Evolutionary conservation across 169 alveolate genomes (phyloP).

Genomic region (Eimeria acervulina): DNA sequence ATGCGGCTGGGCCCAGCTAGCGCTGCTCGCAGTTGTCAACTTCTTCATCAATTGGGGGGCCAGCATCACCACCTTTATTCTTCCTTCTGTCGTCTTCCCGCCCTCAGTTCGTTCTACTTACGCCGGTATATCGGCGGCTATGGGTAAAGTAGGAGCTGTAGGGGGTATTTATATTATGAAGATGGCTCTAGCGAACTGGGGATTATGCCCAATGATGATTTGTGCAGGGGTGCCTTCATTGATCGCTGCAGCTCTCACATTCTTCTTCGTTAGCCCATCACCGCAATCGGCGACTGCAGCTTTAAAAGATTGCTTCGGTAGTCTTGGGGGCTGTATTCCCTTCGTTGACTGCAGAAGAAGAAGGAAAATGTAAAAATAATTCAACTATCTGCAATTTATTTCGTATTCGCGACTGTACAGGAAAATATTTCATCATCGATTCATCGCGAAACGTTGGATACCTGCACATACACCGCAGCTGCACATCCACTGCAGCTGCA

Average conservation of each 20-base stretch:
- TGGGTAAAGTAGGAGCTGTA: conserved; percentile 78
- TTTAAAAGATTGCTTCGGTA: conserved; percentile 53
- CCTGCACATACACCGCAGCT: no score
- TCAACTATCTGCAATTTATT: not conserved
- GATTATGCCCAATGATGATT: conserved; percentile 70
- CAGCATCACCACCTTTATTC: conserved; percentile 76
- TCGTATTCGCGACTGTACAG: no score
- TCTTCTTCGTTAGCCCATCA: conserved; percentile 63
- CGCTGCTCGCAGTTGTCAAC: conserved; percentile 60
- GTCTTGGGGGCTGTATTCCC: conserved; percentile 66
- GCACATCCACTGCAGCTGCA: no score
- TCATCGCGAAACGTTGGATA: not conserved
- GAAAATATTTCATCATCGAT: not conserved
- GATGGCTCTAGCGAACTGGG: conserved; percentile 47
- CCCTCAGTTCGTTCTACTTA: conserved; percentile 75
- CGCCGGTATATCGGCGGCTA: conserved; percentile 79
- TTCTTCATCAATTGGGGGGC: conserved; percentile 82
- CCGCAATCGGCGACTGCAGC: conserved; percentile 24
- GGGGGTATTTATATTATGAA: conserved; percentile 73
- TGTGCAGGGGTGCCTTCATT: conserved; percentile 79
- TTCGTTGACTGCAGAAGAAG: conserved; percentile 75
- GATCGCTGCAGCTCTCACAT: conserved; percentile 62
- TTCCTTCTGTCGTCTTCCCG: conserved; percentile 78
- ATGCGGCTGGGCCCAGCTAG: conserved; percentile 55
- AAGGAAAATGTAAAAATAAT: not conserved